Evolutionary conservation across 495 filamentous ascomycete species (phyloP).

Genomic region (Cercophora newfieldiana): DNA sequence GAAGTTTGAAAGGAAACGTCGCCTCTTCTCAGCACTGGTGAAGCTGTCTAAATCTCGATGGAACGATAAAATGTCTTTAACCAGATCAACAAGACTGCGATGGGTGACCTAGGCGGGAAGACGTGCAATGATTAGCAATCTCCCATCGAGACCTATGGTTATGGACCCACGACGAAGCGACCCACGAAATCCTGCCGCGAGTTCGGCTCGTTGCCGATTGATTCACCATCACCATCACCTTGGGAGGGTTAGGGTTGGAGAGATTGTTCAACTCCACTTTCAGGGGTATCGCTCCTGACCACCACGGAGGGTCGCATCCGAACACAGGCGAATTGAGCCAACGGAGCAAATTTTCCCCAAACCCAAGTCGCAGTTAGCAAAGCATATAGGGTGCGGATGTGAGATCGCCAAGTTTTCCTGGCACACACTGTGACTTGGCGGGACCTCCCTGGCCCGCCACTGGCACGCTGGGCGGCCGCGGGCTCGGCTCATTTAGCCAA

Average conservation of each 20-base stretch:
- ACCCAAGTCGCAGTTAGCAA: neutral
- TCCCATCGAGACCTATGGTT: too few species aligned
- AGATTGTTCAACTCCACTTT: neutral
- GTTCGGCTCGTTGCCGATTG: too few species aligned
- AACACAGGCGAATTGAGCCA: neutral
- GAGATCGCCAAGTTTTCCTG: neutral
- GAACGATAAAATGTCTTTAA: too few species aligned
- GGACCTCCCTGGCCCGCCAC: neutral
- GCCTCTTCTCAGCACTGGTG: too few species aligned
- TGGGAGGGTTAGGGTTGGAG: neutral
- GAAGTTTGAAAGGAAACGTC: too few species aligned
- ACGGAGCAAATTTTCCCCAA: neutral
- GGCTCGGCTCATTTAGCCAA: slow-evolving; percentile 1
- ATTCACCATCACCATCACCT: too few species aligned
- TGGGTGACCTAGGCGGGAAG: too few species aligned
- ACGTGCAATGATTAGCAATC: too few species aligned
- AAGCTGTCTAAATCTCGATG: too few species aligned
- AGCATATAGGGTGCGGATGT: neutral
- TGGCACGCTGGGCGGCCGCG: neutral
- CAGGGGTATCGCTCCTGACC: neutral
- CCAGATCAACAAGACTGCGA: too few species aligned
- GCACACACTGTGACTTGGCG: neutral
- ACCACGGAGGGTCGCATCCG: neutral
- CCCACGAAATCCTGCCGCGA: too few species aligned
- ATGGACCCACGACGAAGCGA: too few species aligned